Percentiles rank a stretch among this genome's conserved stretches.
These are phyloP conservation scores for Mycosphaerella sp. DNA, from an alignment of 2,329 filamentous ascomycete genomes.

Conservation along the genomic window DNA sequence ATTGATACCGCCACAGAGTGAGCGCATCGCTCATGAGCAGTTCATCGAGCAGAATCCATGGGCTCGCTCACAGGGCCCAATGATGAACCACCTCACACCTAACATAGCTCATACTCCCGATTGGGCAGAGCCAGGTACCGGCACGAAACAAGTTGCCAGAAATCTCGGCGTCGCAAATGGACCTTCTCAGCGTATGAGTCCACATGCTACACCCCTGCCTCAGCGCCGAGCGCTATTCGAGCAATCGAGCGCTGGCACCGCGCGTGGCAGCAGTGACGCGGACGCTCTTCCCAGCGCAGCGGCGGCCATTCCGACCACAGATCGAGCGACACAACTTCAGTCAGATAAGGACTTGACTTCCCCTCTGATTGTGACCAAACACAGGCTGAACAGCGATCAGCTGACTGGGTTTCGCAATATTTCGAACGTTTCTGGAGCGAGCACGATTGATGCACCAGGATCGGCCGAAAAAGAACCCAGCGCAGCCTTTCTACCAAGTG, in stretches of 20 bases:
- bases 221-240: constrained; percentile 24
- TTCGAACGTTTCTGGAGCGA: constrained; percentile 36
- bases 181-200: not conserved
- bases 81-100: constrained; percentile 43
- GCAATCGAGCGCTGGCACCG: constrained; percentile 26
- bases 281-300: constrained; percentile 32
- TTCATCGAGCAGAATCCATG: constrained; percentile 86
- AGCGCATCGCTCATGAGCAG: constrained; percentile 53
- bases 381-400: constrained; percentile 23
- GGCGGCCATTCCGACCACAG: constrained; percentile 28
- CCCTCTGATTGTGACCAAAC: constrained; percentile 27
- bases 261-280: constrained; percentile 24
- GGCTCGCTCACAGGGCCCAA: constrained; percentile 80
- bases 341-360: constrained; percentile 14
- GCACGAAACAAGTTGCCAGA: constrained; percentile 22
- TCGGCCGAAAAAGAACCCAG: constrained; percentile 21
- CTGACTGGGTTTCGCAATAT: constrained; percentile 33
- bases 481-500: constrained; percentile 11
- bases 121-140: constrained; percentile 28
- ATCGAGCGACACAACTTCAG: constrained; percentile 9
- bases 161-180: constrained; percentile 13
- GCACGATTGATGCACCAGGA: constrained; percentile 32
- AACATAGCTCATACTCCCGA: constrained; percentile 32
- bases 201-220: constrained; percentile 29
- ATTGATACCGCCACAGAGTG: constrained; percentile 24